phyloP scores from a whole-genome alignment of 768 basidiomycete species.

The Phaeotremella fagi region DNA sequence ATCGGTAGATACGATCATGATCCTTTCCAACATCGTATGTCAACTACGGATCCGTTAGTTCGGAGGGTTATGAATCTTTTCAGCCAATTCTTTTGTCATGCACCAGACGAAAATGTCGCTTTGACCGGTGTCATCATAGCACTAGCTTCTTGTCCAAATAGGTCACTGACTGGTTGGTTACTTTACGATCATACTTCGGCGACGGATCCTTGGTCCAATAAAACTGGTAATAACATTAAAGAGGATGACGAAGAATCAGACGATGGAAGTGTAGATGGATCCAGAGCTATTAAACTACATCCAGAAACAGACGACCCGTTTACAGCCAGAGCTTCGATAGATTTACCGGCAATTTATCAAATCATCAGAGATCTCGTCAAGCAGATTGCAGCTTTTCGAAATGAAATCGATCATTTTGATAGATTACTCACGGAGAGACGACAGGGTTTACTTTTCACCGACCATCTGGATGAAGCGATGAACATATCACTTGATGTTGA shows the following conservation, averaged over 20 bases:
- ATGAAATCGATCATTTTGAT: conserved; percentile 72
- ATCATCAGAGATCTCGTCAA: conserved; percentile 74
- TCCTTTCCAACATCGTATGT: conserved; percentile 61
- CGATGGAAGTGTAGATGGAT: not conserved
- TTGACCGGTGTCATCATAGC: conserved; percentile 76
- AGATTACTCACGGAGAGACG: conserved; percentile 76
- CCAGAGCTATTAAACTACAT: conserved; percentile 31
- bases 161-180: conserved; percentile 83
- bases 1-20: not conserved
- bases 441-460: conserved; percentile 81
- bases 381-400: conserved; percentile 76
- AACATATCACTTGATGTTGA: conserved; percentile 65
- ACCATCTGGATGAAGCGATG: conserved; percentile 85
- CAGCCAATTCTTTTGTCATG: conserved; percentile 74
- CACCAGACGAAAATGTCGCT: conserved; percentile 80
- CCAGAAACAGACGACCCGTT: conserved; percentile 74
- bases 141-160: conserved; percentile 76
- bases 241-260: not conserved
- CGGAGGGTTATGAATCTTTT: conserved; percentile 65
- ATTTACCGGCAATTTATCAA: conserved; percentile 66
- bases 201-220: conserved; percentile 16
- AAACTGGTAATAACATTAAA: not conserved
- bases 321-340: conserved; percentile 57
- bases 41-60: conserved; percentile 70
- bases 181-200: conserved; percentile 53